phyloP scores from a whole-genome alignment of 805 yeast species.

The Teunomyces panamensis region DNA sequence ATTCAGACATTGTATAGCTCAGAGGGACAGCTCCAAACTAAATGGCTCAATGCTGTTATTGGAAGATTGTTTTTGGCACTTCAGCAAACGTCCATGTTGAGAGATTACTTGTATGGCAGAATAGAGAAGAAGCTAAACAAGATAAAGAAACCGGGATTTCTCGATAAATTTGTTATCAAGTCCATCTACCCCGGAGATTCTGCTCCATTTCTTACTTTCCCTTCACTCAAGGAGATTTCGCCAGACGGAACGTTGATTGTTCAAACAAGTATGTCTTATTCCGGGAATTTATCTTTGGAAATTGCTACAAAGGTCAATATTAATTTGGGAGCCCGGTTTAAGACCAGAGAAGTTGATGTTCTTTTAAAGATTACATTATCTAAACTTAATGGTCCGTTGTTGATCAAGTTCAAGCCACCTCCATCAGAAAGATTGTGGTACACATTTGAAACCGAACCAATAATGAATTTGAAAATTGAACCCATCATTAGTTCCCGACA shows the following conservation, averaged over 20 bases:
- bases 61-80: slow-evolving; percentile 80
- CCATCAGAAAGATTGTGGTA: slow-evolving; percentile 93
- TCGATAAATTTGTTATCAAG: slow-evolving; percentile 77
- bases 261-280: slow-evolving; percentile 60
- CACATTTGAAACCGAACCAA: slow-evolving; percentile 77
- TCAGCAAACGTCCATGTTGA: slow-evolving; percentile 68
- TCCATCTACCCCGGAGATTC: slow-evolving; percentile 72
- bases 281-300: slow-evolving; percentile 73
- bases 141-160: slow-evolving; percentile 81
- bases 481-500: slow-evolving; percentile 89
- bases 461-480: slow-evolving; percentile 70
- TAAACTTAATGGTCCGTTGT: slow-evolving; percentile 69
- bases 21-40: slow-evolving; percentile 76
- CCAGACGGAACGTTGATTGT: slow-evolving; percentile 77
- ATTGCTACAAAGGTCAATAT: slow-evolving; percentile 78
- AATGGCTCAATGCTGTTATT: slow-evolving; percentile 86
- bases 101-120: slow-evolving; percentile 52
- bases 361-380: slow-evolving; percentile 66
- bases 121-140: slow-evolving; percentile 72
- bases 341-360: slow-evolving; percentile 71
- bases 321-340: slow-evolving; percentile 72
- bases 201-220: slow-evolving; percentile 77
- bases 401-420: slow-evolving; percentile 75
- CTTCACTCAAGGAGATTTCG: slow-evolving; percentile 62
- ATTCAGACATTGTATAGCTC: slow-evolving; percentile 78